These are phyloP conservation scores for Ploettnerulaceae sp. DNA, from an alignment of 2,329 filamentous ascomycete species.

Conservation along the genomic window DNA sequence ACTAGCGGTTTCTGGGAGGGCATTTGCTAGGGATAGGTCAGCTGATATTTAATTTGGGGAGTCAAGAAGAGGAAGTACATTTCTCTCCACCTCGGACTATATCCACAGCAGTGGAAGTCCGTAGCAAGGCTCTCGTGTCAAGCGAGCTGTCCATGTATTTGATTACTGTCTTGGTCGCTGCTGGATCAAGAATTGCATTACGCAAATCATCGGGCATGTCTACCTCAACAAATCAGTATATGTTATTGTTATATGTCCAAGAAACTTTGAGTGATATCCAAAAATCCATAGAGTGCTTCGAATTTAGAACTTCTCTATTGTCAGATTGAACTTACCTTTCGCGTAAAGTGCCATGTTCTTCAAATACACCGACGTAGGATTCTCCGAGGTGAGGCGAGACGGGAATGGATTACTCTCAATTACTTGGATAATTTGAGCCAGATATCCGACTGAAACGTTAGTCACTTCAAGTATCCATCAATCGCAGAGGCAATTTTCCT, in stretches of 20 bases:
- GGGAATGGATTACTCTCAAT: conserved; percentile 48
- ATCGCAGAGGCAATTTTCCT: not conserved
- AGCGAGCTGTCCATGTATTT: conserved; percentile 7
- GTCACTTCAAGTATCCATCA: not conserved
- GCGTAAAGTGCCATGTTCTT: conserved; percentile 7
- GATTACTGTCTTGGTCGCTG: not conserved
- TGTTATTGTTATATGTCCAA: too few relatives aligned
- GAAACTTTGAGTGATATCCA: too few relatives aligned
- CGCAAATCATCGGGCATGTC: conserved; percentile 5
- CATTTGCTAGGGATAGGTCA: too few relatives aligned
- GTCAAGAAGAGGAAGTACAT: not conserved
- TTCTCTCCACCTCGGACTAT: conserved; percentile 50
- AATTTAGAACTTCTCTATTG: too few relatives aligned
- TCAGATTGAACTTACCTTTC: too few relatives aligned
- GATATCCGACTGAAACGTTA: conserved; percentile 50
- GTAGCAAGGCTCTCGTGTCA: conserved; percentile 39
- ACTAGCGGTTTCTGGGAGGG: conserved; percentile 48
- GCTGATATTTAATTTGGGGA: not conserved
- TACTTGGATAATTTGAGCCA: conserved; percentile 57
- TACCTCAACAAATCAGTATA: too few relatives aligned
- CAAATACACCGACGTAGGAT: conserved; percentile 27
- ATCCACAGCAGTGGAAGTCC: conserved; percentile 52
- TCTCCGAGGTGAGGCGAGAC: conserved; percentile 33
- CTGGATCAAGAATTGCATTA: conserved; percentile 9
- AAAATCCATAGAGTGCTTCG: too few relatives aligned